These are phyloP conservation scores for Vachellia collinsii DNA, from an alignment of 306 rosid genomes.

Conservation along the genomic window DNA sequence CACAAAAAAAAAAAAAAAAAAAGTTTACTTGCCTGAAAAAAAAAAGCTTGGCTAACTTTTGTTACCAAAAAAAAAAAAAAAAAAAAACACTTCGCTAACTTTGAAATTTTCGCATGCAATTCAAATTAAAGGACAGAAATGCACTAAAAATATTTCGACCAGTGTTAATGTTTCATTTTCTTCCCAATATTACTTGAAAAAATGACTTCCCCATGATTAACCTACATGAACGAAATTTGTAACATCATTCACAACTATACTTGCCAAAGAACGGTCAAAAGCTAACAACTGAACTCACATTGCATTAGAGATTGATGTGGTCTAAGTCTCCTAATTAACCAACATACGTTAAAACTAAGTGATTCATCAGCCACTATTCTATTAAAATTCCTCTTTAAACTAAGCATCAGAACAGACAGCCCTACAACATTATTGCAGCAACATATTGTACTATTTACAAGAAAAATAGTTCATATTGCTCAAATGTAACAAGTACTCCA, in stretches of 20 bases:
- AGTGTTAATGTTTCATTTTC: not conserved
- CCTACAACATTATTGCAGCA: slow-evolving; percentile 14
- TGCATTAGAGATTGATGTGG: not conserved
- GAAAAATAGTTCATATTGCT: not conserved
- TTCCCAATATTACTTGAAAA: not conserved
- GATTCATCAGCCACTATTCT: slow-evolving; percentile 14
- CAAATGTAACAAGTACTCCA: not conserved
- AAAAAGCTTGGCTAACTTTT: slow-evolving; percentile 33
- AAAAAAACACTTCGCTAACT: slow-evolving; percentile 35
- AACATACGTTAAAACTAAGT: not conserved
- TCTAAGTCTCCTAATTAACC: slow-evolving; percentile 19
- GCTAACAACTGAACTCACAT: not conserved
- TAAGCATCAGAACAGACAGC: not conserved
- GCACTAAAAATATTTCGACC: not conserved
- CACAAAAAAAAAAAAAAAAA: slow-evolving; percentile 45
- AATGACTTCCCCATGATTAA: not conserved
- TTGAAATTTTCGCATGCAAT: slow-evolving; percentile 20
- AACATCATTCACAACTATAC: not conserved
- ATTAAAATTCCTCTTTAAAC: not conserved
- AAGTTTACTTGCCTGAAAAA: slow-evolving; percentile 38
- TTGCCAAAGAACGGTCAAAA: not conserved
- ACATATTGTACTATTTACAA: not conserved
- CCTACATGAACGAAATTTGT: not conserved
- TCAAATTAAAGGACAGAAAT: slow-evolving; percentile 36
- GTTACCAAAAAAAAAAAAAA: too few species aligned